These are phyloP conservation scores for Zizania latifolia DNA, from an alignment of 176 grass and related monocot genomes.

Conservation along the genomic window DNA sequence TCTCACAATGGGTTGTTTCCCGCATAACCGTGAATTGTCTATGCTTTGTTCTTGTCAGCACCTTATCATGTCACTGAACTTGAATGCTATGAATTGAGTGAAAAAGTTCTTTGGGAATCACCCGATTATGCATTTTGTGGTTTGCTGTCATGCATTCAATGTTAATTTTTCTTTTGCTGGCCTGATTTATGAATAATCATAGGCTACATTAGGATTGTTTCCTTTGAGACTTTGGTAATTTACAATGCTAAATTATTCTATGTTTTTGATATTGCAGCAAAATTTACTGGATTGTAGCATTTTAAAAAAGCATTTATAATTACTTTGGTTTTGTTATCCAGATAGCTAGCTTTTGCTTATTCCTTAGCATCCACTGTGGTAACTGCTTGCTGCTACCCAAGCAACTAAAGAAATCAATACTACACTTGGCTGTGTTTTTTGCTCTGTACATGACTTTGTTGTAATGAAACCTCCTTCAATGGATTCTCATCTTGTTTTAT, in stretches of 20 bases:
- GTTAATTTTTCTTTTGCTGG: background rate
- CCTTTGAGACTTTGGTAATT: no score
- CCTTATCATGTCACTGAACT: background rate
- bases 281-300: background rate
- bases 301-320: background rate
- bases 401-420: background rate
- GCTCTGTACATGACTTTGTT: background rate
- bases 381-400: background rate
- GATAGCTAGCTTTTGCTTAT: background rate
- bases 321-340: no score
- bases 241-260: background rate
- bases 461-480: background rate
- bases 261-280: background rate
- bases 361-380: background rate
- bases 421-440: background rate
- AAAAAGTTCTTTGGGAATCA: background rate
- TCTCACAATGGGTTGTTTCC: background rate
- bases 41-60: background rate
- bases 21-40: background rate
- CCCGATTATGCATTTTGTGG: background rate
- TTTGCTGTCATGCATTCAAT: background rate
- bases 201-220: background rate
- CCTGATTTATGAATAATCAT: background rate
- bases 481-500: background rate
- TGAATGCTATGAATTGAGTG: background rate